Conservation (phyloP, 371 early-diverging fungal species). For the Mortierella sp. region DNA sequence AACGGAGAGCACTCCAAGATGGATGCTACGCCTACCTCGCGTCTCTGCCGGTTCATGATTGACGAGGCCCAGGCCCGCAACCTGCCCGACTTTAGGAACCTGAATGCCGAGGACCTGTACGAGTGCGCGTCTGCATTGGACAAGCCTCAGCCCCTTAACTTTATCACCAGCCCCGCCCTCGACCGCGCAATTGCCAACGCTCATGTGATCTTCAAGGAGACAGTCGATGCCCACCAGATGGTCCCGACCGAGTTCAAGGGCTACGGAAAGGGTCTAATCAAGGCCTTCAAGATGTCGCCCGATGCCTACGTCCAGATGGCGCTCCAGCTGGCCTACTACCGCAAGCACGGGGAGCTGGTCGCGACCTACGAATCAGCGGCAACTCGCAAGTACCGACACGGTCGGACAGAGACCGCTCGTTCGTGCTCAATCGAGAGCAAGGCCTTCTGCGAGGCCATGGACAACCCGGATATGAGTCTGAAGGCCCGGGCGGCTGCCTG, state of each 20-base stretch:
- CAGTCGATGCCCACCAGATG: conserved; percentile 80
- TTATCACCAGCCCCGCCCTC: conserved; percentile 37
- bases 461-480: conserved; percentile 63
- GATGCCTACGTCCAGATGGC: conserved; percentile 96
- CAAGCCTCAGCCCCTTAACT: conserved; percentile 46
- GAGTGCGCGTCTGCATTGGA: conserved; percentile 57
- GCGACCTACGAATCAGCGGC: conserved; percentile 94
- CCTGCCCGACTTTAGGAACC: conserved; percentile 47
- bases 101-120: conserved; percentile 56
- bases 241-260: conserved; percentile 84
- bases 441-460: conserved; percentile 89
- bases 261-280: conserved; percentile 92
- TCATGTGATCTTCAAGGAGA: conserved; percentile 60
- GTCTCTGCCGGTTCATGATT: conserved; percentile 65
- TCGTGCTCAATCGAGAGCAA: conserved; percentile 81
- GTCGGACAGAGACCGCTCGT: conserved; percentile 94
- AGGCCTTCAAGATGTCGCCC: conserved; percentile 86
- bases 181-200: conserved; percentile 42
- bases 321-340: conserved; percentile 93
- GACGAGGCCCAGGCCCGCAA: conserved; percentile 50
- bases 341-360: conserved; percentile 79
- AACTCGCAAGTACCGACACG: conserved; percentile 89
- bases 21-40: conserved; percentile 94
- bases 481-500: conserved; percentile 73
- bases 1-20: conserved; percentile 95